Conservation (phyloP, 768 basidiomycete species). For the Leccinum variicolor region DNA sequence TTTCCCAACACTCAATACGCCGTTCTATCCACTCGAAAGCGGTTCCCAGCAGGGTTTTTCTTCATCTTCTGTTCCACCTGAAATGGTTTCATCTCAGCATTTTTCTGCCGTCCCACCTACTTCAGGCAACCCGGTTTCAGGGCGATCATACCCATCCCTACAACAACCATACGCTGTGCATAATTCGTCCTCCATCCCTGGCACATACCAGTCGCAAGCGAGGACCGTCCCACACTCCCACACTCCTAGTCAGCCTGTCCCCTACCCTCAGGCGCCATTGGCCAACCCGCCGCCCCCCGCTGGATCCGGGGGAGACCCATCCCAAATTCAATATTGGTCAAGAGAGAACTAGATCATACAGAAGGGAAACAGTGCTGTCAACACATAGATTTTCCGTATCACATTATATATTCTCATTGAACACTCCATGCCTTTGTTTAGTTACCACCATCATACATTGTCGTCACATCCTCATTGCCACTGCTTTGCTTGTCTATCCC, state of each 20-base stretch:
- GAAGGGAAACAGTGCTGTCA: constrained; percentile 4
- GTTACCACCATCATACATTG: constrained; percentile 11
- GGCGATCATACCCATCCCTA: constrained; percentile 26
- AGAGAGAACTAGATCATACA: constrained; percentile 18
- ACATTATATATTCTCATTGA: constrained; percentile 6
- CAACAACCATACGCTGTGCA: constrained; percentile 25
- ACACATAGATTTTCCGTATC: constrained; percentile 14
- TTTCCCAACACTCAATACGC: constrained; percentile 55
- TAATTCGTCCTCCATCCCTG: constrained; percentile 11
- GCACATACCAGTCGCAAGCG: constrained; percentile 26
- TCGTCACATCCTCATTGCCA: constrained; percentile 8
- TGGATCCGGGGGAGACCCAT: constrained; percentile 22
- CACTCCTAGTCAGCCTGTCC: constrained; percentile 23
- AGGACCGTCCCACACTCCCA: constrained; percentile 14
- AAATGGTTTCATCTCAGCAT: constrained; percentile 26
- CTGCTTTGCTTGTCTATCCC: constrained; percentile 6
- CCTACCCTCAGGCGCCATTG: constrained; percentile 26
- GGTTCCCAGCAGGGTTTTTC: constrained; percentile 32
- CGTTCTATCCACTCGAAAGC: constrained; percentile 49
- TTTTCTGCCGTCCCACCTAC: constrained; percentile 26
- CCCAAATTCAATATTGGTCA: constrained; percentile 29
- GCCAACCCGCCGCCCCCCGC: constrained; percentile 25
- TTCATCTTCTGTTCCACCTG: constrained; percentile 31
- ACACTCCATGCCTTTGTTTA: neutral
- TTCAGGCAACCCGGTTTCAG: constrained; percentile 22